These are phyloP conservation scores for Oryza meyeriana DNA, from an alignment of 176 grass and related monocot species.

Conservation along the genomic window DNA sequence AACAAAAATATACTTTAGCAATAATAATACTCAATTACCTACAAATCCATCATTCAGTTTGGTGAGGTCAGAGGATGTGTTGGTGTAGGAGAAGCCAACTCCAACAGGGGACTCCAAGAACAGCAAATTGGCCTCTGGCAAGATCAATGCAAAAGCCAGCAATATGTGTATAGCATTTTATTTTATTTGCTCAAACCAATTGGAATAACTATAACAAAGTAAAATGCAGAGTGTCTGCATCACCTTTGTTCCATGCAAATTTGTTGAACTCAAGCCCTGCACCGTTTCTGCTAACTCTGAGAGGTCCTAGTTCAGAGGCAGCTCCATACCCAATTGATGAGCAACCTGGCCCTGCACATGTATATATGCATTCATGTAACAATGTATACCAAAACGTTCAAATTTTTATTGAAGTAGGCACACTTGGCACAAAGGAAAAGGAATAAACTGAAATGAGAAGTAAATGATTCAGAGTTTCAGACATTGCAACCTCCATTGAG, in stretches of 20 bases:
- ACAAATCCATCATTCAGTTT: slow-evolving; percentile 37
- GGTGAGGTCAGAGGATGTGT: slow-evolving; percentile 42
- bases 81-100: slow-evolving; percentile 51
- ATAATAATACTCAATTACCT: slow-evolving; percentile 22
- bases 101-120: slow-evolving; percentile 48
- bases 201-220: background rate
- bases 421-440: background rate
- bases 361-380: background rate
- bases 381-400: background rate
- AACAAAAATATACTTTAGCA: background rate
- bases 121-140: slow-evolving; percentile 46
- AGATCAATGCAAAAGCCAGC: background rate
- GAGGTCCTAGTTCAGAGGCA: slow-evolving; percentile 73
- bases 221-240: background rate
- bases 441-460: background rate
- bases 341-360: slow-evolving; percentile 68
- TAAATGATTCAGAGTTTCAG: background rate
- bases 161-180: background rate
- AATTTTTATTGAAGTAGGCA: background rate
- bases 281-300: slow-evolving; percentile 58
- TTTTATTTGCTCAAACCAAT: background rate
- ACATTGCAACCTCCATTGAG: slow-evolving; percentile 72
- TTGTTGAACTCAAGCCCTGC: slow-evolving; percentile 69
- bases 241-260: slow-evolving; percentile 86
- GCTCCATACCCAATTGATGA: slow-evolving; percentile 84